Percentiles rank a stretch among this genome's conserved stretches.
Conservation (phyloP, 805 yeast species). For the Teunomyces tritomae region DNA sequence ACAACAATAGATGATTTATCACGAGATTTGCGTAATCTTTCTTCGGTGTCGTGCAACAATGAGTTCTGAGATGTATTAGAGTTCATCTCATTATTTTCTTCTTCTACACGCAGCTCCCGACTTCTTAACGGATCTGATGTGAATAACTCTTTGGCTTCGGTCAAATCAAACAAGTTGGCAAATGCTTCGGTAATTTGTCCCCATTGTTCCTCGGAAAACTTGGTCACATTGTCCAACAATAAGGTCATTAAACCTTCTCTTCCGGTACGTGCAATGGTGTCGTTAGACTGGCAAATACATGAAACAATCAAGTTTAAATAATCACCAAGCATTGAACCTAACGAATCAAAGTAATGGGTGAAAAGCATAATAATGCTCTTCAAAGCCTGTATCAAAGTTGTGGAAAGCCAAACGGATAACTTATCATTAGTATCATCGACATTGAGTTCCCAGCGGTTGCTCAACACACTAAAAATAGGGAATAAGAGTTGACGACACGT, state of each 20-base stretch:
- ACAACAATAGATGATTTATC: conserved; percentile 78
- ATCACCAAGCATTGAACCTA: conserved; percentile 73
- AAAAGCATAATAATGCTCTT: conserved; percentile 83
- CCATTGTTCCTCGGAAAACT: conserved; percentile 75
- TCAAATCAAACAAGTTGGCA: conserved; percentile 66
- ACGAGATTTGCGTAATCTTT: conserved; percentile 42
- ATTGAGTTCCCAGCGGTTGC: conserved; percentile 66
- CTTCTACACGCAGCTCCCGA: conserved; percentile 3
- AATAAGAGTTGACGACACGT: conserved; percentile 76
- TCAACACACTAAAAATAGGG: conserved; percentile 84
- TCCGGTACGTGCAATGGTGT: conserved; percentile 93
- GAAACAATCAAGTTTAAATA: conserved; percentile 74
- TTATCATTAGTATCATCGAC: conserved; percentile 75
- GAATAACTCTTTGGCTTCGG: conserved; percentile 85
- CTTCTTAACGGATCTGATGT: conserved; percentile 50
- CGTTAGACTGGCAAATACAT: conserved; percentile 95
- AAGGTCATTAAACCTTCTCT: conserved; percentile 81
- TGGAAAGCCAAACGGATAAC: conserved; percentile 91
- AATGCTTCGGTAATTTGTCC: conserved; percentile 61
- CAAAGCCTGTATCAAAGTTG: conserved; percentile 93
- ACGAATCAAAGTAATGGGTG: conserved; percentile 74
- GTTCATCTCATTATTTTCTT: conserved; percentile 27
- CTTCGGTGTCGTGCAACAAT: conserved; percentile 28
- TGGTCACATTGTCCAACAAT: conserved; percentile 67
- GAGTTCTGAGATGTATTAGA: conserved; percentile 8